phyloP scores from a whole-genome alignment of 441 rosid genomes.

The Manihot esculenta region DNA sequence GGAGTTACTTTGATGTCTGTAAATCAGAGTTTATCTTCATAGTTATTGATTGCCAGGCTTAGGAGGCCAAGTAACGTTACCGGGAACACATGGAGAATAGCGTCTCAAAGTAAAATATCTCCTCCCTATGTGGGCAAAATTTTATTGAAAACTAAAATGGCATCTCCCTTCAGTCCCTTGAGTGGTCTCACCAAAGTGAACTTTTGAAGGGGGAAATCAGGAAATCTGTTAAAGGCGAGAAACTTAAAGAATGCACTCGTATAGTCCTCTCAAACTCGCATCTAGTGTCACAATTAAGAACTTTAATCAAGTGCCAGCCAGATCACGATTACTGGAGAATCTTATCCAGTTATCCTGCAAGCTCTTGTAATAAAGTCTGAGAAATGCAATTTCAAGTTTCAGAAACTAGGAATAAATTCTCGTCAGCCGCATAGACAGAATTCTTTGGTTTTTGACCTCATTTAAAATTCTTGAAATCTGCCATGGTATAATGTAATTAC shows the following conservation, averaged over 20 bases:
- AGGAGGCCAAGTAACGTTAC: neutral
- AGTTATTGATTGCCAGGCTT: neutral
- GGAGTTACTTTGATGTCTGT: neutral
- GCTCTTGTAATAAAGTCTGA: no score
- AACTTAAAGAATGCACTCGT: neutral
- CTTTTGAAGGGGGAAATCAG: no score
- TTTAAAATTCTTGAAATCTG: no score
- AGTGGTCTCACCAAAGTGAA: no score
- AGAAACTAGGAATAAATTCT: neutral
- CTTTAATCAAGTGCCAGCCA: neutral
- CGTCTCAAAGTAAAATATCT: no score
- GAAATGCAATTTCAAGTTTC: neutral
- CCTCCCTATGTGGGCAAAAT: neutral
- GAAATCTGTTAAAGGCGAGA: no score
- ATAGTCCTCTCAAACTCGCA: neutral
- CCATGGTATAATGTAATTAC: no score
- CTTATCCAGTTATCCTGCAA: neutral
- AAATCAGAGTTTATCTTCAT: neutral
- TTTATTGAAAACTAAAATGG: neutral
- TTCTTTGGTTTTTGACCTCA: no score
- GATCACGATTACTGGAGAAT: neutral
- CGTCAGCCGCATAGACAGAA: neutral
- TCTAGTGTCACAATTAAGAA: neutral
- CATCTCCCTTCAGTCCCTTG: no score
- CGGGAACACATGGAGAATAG: neutral